These are phyloP conservation scores for Aaosphaeria pasadenensis DNA, from an alignment of 2,329 filamentous ascomycete species.

Conservation along the genomic window DNA sequence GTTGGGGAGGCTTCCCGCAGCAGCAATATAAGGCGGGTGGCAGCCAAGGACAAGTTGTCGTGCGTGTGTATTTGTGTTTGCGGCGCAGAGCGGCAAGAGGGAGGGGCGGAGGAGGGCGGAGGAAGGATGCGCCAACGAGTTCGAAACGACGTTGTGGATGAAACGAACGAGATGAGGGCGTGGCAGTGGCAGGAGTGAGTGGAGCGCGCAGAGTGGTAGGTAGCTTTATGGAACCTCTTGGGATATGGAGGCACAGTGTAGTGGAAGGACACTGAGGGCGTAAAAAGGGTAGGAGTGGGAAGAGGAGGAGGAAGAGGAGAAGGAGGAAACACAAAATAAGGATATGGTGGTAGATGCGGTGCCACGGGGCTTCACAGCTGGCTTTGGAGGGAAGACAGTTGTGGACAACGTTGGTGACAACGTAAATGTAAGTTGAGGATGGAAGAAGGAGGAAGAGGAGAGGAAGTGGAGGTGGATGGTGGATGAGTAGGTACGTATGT, in stretches of 20 bases:
- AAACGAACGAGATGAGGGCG: background rate
- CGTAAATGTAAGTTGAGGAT: no score
- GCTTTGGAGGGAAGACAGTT: no score
- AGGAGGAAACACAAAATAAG: no score
- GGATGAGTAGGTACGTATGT: no score
- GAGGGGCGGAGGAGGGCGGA: slow-evolving; percentile 8
- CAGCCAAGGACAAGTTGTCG: slow-evolving; percentile 1
- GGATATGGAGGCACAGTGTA: background rate
- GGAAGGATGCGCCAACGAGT: slow-evolving; percentile 1
- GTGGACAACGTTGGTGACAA: no score
- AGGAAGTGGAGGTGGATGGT: no score
- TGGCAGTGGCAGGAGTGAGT: background rate
- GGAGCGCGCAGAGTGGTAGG: no score
- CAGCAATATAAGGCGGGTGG: background rate
- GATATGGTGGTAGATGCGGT: no score
- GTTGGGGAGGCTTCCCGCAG: background rate
- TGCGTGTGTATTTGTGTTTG: slow-evolving; percentile 2
- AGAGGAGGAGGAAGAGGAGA: slow-evolving; percentile 2
- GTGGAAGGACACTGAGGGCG: background rate
- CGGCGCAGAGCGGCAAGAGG: slow-evolving; percentile 1
- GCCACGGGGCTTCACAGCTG: no score
- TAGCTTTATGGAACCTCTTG: no score
- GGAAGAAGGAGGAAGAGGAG: no score
- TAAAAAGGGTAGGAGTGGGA: slow-evolving; percentile 1
- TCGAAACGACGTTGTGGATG: background rate